Evolutionary conservation across 352 stramenopile genomes (phyloP).

Genomic region (Phytophthora uliginosa): DNA sequence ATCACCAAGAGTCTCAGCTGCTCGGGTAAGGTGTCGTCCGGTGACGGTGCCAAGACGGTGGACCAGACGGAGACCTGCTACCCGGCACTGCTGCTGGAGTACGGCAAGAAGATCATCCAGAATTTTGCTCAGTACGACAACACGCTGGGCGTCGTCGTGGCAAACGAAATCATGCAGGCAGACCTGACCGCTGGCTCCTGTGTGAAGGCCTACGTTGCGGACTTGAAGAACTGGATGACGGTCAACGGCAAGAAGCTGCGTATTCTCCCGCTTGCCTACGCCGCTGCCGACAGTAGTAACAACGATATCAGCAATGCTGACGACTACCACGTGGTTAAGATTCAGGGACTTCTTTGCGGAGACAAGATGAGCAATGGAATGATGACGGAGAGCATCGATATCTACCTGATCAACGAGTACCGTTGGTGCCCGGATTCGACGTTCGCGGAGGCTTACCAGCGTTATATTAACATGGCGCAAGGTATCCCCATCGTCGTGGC

Average conservation of each 20-base stretch:
- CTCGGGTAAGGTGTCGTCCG: slow-evolving; percentile 52
- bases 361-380: slow-evolving; percentile 87
- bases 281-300: slow-evolving; percentile 84
- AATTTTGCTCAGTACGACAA: slow-evolving; percentile 93
- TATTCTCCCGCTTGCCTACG: slow-evolving; percentile 83
- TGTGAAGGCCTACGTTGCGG: slow-evolving; percentile 86
- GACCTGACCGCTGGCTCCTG: slow-evolving; percentile 81
- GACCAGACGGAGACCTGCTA: slow-evolving; percentile 87
- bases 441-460: slow-evolving; percentile 78
- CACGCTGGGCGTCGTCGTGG: slow-evolving; percentile 83
- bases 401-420: slow-evolving; percentile 93
- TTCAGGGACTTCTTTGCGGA: slow-evolving; percentile 87
- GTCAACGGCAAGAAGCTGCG: slow-evolving; percentile 88
- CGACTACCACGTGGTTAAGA: slow-evolving; percentile 84
- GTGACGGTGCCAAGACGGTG: slow-evolving; percentile 55
- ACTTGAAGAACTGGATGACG: slow-evolving; percentile 92
- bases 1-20: slow-evolving; percentile 76
- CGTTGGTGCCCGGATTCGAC: slow-evolving; percentile 82
- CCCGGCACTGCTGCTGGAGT: slow-evolving; percentile 84
- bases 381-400: slow-evolving; percentile 89
- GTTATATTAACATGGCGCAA: slow-evolving; percentile 75
- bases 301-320: slow-evolving; percentile 67
- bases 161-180: slow-evolving; percentile 91
- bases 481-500: slow-evolving; percentile 86
- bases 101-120: slow-evolving; percentile 90